These are phyloP conservation scores for Phytophthora tubulina DNA, from an alignment of 352 stramenopile species.

Conservation along the genomic window DNA sequence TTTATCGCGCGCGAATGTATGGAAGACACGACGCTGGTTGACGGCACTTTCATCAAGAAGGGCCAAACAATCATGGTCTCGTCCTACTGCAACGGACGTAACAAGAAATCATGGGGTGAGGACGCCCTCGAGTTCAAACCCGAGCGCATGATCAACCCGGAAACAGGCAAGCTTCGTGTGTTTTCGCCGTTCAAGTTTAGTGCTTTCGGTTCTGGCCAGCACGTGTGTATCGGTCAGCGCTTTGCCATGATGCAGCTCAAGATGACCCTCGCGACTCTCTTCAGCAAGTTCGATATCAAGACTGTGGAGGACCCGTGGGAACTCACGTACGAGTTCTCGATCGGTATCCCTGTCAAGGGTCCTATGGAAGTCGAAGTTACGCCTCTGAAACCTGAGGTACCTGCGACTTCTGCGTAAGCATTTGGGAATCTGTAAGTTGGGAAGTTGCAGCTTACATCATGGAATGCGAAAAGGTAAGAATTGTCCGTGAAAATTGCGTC, in stretches of 20 bases:
- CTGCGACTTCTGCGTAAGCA: neutral
- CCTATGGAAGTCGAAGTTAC: slow-evolving; percentile 35
- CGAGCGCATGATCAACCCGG: slow-evolving; percentile 62
- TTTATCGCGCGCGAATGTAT: slow-evolving; percentile 58
- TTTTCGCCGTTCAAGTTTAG: slow-evolving; percentile 35
- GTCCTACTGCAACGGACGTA: slow-evolving; percentile 39
- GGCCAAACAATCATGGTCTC: slow-evolving; percentile 33
- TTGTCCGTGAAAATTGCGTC: too few species aligned
- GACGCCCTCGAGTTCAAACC: slow-evolving; percentile 66
- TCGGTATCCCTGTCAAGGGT: slow-evolving; percentile 52
- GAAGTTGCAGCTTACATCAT: neutral
- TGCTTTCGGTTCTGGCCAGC: slow-evolving; percentile 60
- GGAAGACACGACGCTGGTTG: slow-evolving; percentile 39
- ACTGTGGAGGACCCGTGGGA: slow-evolving; percentile 43
- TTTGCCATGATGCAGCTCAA: slow-evolving; percentile 72
- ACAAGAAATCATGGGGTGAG: slow-evolving; percentile 53
- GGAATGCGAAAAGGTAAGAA: too few species aligned
- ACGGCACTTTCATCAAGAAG: slow-evolving; percentile 39
- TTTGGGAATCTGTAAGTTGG: neutral
- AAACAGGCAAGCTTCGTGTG: slow-evolving; percentile 41
- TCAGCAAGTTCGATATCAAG: slow-evolving; percentile 51
- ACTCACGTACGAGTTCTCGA: slow-evolving; percentile 59
- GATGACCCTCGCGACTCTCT: slow-evolving; percentile 55
- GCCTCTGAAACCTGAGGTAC: slow-evolving; percentile 2
- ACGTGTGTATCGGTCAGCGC: slow-evolving; percentile 62